Conservation (phyloP, 2,329 filamentous ascomycete genomes). For the Ustulina deusta region DNA sequence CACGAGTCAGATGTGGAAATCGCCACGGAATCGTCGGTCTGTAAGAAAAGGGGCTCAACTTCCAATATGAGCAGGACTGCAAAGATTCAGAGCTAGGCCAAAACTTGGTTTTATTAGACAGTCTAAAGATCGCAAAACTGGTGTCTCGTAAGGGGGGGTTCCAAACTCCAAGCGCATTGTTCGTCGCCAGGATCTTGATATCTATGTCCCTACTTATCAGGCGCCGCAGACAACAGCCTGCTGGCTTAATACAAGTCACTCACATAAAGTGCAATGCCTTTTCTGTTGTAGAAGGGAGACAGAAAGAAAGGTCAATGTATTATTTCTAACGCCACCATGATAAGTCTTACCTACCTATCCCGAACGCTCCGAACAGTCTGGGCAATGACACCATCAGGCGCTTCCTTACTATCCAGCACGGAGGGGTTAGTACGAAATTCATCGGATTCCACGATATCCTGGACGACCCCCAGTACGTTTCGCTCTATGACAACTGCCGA, state of each 20-base stretch:
- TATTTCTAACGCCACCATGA: not conserved
- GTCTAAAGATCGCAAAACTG: too few species aligned
- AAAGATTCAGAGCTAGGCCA: too few species aligned
- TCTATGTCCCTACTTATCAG: not conserved
- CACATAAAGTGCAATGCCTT: too few species aligned
- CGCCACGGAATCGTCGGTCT: too few species aligned
- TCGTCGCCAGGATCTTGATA: not conserved
- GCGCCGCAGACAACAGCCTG: too few species aligned
- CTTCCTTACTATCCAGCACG: conserved; percentile 8
- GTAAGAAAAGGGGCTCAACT: too few species aligned
- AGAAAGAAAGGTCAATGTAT: not conserved
- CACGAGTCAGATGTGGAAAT: too few species aligned
- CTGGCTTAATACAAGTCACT: too few species aligned
- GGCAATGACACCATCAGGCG: conserved; percentile 3
- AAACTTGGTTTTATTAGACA: too few species aligned
- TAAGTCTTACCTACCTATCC: not conserved
- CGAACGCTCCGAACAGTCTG: conserved; percentile 1
- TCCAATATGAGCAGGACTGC: too few species aligned
- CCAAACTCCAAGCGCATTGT: not conserved
- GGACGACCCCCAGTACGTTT: conserved; percentile 1
- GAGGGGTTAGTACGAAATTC: conserved; percentile 14
- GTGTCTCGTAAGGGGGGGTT: too few species aligned
- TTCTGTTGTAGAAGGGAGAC: not conserved
- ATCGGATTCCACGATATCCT: conserved; percentile 17
- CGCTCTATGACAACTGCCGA: conserved; percentile 25